Percentiles rank a stretch among this genome's conserved stretches.
Conservation (phyloP, 305 asterid species). For the Plantago coronopus region DNA sequence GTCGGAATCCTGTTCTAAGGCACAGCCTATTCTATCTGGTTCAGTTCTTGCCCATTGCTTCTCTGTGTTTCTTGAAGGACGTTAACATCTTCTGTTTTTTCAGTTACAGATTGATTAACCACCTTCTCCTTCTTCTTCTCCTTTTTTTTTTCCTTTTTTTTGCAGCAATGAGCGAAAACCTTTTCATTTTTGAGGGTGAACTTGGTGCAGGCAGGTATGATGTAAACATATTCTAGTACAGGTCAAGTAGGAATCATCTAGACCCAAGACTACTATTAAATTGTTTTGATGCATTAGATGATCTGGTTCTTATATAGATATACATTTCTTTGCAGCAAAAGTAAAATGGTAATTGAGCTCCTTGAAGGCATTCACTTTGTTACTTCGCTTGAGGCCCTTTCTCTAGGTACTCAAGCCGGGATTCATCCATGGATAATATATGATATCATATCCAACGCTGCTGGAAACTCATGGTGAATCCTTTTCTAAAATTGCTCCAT, state of each 20-base stretch:
- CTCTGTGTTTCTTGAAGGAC: constrained; percentile 21
- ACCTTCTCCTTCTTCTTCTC: too few relatives aligned
- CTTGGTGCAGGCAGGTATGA: constrained; percentile 88
- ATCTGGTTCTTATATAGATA: constrained; percentile 19
- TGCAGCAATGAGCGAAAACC: constrained; percentile 66
- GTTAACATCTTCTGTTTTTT: constrained; percentile 14
- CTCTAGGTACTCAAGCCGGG: constrained; percentile 85
- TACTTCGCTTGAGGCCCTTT: constrained; percentile 88
- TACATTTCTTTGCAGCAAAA: constrained; percentile 54
- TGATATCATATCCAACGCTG: constrained; percentile 90
- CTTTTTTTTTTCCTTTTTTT: constrained; percentile 37
- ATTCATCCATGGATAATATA: constrained; percentile 89
- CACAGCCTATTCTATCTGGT: constrained; percentile 81
- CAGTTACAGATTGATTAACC: constrained; percentile 18
- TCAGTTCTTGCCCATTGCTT: constrained; percentile 23
- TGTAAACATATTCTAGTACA: constrained; percentile 7
- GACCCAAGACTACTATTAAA: not conserved
- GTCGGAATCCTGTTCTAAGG: constrained; percentile 54
- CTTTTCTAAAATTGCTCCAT: constrained; percentile 20
- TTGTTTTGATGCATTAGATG: constrained; percentile 10
- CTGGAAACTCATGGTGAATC: constrained; percentile 89
- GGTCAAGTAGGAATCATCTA: not conserved
- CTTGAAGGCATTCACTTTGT: constrained; percentile 92
- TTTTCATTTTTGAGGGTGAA: constrained; percentile 62
- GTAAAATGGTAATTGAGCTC: constrained; percentile 83